phyloP scores from a whole-genome alignment of 495 filamentous ascomycete species.

The Aspergillus leporis region DNA sequence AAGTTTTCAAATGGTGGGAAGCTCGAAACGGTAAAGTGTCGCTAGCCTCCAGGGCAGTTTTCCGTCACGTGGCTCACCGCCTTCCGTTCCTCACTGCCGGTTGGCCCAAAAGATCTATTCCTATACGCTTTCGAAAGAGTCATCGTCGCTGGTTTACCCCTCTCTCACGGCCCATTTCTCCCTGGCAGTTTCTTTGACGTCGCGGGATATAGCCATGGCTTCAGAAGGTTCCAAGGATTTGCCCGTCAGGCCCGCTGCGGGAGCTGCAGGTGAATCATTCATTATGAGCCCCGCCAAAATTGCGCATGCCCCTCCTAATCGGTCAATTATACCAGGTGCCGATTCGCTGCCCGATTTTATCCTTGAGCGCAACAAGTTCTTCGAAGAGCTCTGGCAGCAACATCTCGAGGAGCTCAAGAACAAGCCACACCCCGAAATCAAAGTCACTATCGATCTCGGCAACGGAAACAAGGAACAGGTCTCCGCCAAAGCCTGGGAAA shows the following conservation, averaged over 20 bases:
- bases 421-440: conserved; percentile 49
- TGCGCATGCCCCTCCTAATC: conserved; percentile 31
- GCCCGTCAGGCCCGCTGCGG: conserved; percentile 39
- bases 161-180: conserved; percentile 15
- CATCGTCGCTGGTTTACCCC: conserved; percentile 16
- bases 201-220: conserved; percentile 32
- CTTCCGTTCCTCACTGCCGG: conserved; percentile 27
- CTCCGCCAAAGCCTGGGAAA: conserved; percentile 53
- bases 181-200: conserved; percentile 22
- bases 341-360: conserved; percentile 75
- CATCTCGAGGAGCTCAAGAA: conserved; percentile 68
- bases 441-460: conserved; percentile 50
- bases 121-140: conserved; percentile 20
- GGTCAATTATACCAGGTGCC: conserved; percentile 23
- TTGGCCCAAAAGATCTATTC: conserved; percentile 13
- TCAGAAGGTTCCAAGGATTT: conserved; percentile 43
- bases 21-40: conserved; percentile 51
- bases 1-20: conserved; percentile 54
- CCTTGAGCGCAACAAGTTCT: conserved; percentile 78
- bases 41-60: conserved; percentile 47
- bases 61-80: conserved; percentile 45
- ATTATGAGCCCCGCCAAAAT: conserved; percentile 19
- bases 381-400: conserved; percentile 82
- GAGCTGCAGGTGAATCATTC: conserved; percentile 29
- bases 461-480: conserved; percentile 44